Percentiles rank a stretch among this genome's conserved stretches.
These are phyloP conservation scores for Ashbya aceris DNA, from an alignment of 1,139 yeast genomes.

Conservation along the genomic window DNA sequence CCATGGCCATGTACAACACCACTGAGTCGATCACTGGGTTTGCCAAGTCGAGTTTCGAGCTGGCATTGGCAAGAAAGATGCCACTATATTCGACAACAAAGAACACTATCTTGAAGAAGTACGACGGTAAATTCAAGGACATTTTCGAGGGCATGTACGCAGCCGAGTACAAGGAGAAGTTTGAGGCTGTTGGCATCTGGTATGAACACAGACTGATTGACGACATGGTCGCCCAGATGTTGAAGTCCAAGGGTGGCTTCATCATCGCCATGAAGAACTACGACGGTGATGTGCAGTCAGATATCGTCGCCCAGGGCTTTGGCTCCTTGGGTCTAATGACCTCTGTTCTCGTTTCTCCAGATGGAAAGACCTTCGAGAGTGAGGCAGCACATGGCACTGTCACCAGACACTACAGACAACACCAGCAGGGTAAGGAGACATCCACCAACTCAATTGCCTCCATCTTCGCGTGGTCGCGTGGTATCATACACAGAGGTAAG, in stretches of 20 bases:
- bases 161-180: constrained; percentile 43
- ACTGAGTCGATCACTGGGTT: constrained; percentile 71
- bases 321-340: constrained; percentile 82
- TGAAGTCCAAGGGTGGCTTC: constrained; percentile 76
- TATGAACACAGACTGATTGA: constrained; percentile 78
- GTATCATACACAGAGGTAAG: constrained; percentile 72
- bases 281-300: constrained; percentile 82
- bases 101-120: constrained; percentile 71
- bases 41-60: constrained; percentile 69
- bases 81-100: constrained; percentile 68
- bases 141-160: constrained; percentile 63
- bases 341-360: constrained; percentile 76
- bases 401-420: constrained; percentile 77
- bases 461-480: constrained; percentile 82
- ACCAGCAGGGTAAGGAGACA: constrained; percentile 76
- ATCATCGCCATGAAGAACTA: constrained; percentile 78
- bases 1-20: constrained; percentile 75
- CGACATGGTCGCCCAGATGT: constrained; percentile 86
- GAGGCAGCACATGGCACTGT: constrained; percentile 89
- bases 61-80: constrained; percentile 57
- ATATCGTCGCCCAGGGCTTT: constrained; percentile 79
- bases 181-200: constrained; percentile 61
- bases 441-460: constrained; percentile 81
- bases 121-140: constrained; percentile 77
- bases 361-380: constrained; percentile 72